Conservation (phyloP, 2,329 filamentous ascomycete species). For the Ophiostoma ips region DNA sequence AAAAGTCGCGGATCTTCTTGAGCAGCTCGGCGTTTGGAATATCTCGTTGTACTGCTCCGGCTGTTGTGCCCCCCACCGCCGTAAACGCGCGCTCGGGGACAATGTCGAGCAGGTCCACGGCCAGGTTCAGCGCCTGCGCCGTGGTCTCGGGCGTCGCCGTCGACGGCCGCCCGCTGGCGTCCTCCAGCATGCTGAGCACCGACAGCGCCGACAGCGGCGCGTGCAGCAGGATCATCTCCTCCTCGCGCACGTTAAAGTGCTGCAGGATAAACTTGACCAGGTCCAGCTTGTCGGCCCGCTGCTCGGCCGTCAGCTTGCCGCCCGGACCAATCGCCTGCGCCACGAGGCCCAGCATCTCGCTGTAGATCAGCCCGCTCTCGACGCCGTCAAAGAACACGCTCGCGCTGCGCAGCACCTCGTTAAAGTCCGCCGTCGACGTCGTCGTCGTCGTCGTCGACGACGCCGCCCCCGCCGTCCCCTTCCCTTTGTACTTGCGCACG, state of each 20-base stretch:
- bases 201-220: constrained; percentile 64
- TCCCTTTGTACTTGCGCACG: constrained; percentile 58
- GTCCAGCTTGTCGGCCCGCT: constrained; percentile 49
- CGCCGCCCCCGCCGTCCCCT: constrained; percentile 42
- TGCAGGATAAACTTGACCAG: constrained; percentile 69
- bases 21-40: constrained; percentile 38
- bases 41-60: not conserved
- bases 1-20: constrained; percentile 50
- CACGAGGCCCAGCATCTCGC: constrained; percentile 60
- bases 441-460: constrained; percentile 41
- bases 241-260: constrained; percentile 87
- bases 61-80: not conserved
- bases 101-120: constrained; percentile 44
- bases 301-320: constrained; percentile 27
- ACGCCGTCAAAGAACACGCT: constrained; percentile 96
- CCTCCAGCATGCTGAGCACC: constrained; percentile 44
- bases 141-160: constrained; percentile 10
- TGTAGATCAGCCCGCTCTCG: constrained; percentile 86
- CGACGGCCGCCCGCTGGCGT: constrained; percentile 28
- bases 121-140: constrained; percentile 31
- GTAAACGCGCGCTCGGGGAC: constrained; percentile 52
- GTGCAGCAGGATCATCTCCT: constrained; percentile 85
- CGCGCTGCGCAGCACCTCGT: constrained; percentile 81
- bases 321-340: constrained; percentile 41
- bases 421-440: constrained; percentile 54